Percentiles rank a stretch among this genome's conserved stretches.
Conservation (phyloP, 2,329 filamentous ascomycete genomes). For the Ophiostoma triangulosporum region DNA sequence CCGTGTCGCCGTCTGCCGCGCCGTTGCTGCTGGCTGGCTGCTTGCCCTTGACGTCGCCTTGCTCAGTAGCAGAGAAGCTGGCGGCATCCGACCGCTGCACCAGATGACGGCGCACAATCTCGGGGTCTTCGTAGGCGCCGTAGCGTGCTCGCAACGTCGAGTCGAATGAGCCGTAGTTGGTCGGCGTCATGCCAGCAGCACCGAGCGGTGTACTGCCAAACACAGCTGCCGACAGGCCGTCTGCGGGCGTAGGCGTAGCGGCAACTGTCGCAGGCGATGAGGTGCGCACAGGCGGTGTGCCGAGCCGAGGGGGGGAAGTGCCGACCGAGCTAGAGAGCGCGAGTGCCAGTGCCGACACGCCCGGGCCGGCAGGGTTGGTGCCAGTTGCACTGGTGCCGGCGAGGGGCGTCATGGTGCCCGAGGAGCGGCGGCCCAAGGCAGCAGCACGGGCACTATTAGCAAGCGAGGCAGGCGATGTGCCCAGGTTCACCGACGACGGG, state of each 20-base stretch:
- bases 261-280: conserved; percentile 34
- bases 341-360: conserved; percentile 75
- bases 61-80: conserved; percentile 37
- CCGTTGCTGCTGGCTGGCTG: conserved; percentile 24
- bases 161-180: conserved; percentile 79
- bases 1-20: conserved; percentile 2
- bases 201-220: conserved; percentile 14
- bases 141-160: conserved; percentile 46
- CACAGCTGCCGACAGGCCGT: conserved; percentile 27
- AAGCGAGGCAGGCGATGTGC: conserved; percentile 17
- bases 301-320: conserved; percentile 55
- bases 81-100: conserved; percentile 51
- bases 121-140: conserved; percentile 70
- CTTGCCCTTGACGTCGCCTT: conserved; percentile 41
- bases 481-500: conserved; percentile 24
- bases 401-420: conserved; percentile 46
- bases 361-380: conserved; percentile 56
- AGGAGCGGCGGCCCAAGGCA: conserved; percentile 22
- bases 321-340: conserved; percentile 68
- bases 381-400: conserved; percentile 47
- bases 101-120: conserved; percentile 80
- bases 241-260: neutral
- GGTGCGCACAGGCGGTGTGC: conserved; percentile 47
- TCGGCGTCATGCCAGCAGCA: conserved; percentile 41
- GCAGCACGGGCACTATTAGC: conserved; percentile 1